Evolutionary conservation across 208 protist species (phyloP).

Genomic region (Leishmania martiniquensis): DNA sequence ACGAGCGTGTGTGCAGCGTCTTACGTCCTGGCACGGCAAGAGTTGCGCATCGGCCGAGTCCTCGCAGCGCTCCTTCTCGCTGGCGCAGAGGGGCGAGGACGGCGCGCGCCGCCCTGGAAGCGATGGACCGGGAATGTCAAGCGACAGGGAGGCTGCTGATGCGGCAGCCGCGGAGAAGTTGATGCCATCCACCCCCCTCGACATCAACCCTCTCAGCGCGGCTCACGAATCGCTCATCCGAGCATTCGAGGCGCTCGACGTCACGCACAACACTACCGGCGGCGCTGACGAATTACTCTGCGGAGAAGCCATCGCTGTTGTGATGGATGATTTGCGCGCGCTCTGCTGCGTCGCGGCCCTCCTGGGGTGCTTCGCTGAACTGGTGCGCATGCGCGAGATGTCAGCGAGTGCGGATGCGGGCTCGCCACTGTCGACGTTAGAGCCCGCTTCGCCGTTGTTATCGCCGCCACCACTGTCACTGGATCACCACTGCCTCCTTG

Average conservation of each 20-base stretch:
- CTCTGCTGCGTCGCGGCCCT: slow-evolving; percentile 30
- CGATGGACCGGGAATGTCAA: not conserved
- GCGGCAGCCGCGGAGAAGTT: not conserved
- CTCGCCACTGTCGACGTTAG: not conserved
- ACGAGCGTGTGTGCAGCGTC: not conserved
- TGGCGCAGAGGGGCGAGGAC: not conserved
- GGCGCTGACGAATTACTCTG: not conserved
- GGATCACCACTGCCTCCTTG: slow-evolving; percentile 5
- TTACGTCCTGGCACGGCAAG: not conserved
- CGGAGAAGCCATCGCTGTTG: slow-evolving; percentile 4
- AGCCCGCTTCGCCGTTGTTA: not conserved
- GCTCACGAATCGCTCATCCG: not conserved
- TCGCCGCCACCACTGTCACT: not conserved
- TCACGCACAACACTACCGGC: not conserved
- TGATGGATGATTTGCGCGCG: slow-evolving; percentile 22
- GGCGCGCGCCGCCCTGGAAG: not conserved
- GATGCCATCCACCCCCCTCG: not conserved
- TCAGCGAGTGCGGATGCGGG: not conserved
- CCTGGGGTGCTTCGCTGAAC: slow-evolving; percentile 34
- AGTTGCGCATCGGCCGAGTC: not conserved
- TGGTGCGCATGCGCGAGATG: slow-evolving; percentile 42
- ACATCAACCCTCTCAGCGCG: not conserved
- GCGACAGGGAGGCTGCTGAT: not conserved
- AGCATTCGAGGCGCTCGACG: slow-evolving; percentile 1
- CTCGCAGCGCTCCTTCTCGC: not conserved